Conservation (phyloP, 805 yeast species). For the Wickerhamiella australiensis region DNA sequence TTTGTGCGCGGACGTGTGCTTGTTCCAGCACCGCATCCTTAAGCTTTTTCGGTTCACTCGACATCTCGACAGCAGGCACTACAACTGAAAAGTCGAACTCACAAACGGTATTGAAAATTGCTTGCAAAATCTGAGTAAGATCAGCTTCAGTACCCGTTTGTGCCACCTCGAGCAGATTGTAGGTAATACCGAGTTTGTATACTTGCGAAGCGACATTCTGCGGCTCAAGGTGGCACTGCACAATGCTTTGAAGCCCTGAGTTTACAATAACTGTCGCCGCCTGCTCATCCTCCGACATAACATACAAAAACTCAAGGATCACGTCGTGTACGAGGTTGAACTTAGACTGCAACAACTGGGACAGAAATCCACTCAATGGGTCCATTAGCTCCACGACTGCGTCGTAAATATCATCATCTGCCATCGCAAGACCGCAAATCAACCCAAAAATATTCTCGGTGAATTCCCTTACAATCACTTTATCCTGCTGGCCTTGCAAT, state of each 20-base stretch:
- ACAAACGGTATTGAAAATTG: background rate
- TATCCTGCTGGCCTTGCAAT: slow-evolving; percentile 11
- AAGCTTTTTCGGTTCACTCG: slow-evolving; percentile 17
- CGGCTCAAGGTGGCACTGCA: slow-evolving; percentile 9
- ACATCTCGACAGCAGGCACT: background rate
- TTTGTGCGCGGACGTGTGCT: slow-evolving; percentile 18
- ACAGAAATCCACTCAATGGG: slow-evolving; percentile 12
- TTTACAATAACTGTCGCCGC: slow-evolving; percentile 3
- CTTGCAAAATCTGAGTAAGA: slow-evolving; percentile 14
- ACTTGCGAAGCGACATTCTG: slow-evolving; percentile 16
- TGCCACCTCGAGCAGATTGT: slow-evolving; percentile 19
- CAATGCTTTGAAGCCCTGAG: background rate
- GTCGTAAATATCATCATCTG: slow-evolving; percentile 49
- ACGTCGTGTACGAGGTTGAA: slow-evolving; percentile 16
- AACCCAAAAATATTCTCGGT: slow-evolving; percentile 64
- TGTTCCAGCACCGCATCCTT: slow-evolving; percentile 10
- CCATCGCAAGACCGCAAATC: slow-evolving; percentile 51
- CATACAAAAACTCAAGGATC: slow-evolving; percentile 26
- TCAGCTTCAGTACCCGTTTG: slow-evolving; percentile 7
- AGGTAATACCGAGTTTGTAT: slow-evolving; percentile 24
- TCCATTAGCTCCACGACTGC: slow-evolving; percentile 27
- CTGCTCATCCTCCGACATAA: slow-evolving; percentile 25
- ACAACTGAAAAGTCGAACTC: background rate
- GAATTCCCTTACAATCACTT: slow-evolving; percentile 40
- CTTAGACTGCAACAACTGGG: background rate